A percentile compares a stretch with the other conserved stretches of the same genome.
Evolutionary conservation across 805 yeast species (phyloP).

Genomic region (Candida manassasensis): DNA sequence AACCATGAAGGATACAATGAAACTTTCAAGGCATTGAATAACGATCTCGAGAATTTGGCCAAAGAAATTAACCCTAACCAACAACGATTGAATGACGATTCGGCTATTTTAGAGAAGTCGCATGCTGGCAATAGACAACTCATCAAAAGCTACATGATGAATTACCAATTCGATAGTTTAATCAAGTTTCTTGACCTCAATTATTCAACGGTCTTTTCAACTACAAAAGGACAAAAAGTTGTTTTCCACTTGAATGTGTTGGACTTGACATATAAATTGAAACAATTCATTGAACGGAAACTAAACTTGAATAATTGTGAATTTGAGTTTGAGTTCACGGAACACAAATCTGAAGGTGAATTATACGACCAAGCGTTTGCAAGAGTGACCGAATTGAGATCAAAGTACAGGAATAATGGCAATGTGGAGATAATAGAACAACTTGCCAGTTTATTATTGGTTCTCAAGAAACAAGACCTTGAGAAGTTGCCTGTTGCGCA

Average conservation of each 20-base stretch:
- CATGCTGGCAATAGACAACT: slow-evolving; percentile 23
- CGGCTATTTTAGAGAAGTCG: slow-evolving; percentile 11
- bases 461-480: slow-evolving; percentile 15
- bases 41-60: slow-evolving; percentile 24
- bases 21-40: slow-evolving; percentile 28
- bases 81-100: slow-evolving; percentile 9
- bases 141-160: slow-evolving; percentile 17
- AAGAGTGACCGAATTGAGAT: slow-evolving; percentile 16
- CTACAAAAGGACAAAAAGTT: slow-evolving; percentile 12
- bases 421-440: slow-evolving; percentile 13
- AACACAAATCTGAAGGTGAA: slow-evolving; percentile 8
- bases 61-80: slow-evolving; percentile 9
- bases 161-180: slow-evolving; percentile 21
- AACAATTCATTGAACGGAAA: slow-evolving; percentile 16
- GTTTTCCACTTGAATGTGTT: slow-evolving; percentile 24
- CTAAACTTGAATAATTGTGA: slow-evolving; percentile 12
- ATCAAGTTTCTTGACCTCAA: slow-evolving; percentile 16
- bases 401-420: slow-evolving; percentile 9
- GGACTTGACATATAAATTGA: slow-evolving; percentile 20
- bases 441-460: slow-evolving; percentile 20
- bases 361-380: slow-evolving; percentile 16
- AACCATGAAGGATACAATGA: slow-evolving; percentile 36
- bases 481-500: slow-evolving; percentile 19
- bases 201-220: slow-evolving; percentile 13
- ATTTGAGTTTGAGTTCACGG: slow-evolving; percentile 13